These are phyloP conservation scores for Blastobotrys indianensis DNA, from an alignment of 1,139 yeast genomes.

Conservation along the genomic window DNA sequence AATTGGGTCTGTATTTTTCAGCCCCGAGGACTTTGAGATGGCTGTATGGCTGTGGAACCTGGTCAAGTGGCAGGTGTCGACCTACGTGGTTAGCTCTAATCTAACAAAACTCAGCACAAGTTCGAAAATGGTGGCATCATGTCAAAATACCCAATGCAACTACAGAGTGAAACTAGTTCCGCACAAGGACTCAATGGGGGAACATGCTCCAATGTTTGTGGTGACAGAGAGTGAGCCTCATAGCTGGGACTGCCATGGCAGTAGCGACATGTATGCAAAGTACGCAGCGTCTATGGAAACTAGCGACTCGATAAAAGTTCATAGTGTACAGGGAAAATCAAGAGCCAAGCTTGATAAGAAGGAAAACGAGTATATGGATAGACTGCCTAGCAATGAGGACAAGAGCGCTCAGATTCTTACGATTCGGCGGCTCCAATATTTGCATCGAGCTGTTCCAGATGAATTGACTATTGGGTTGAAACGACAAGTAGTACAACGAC, in stretches of 20 bases:
- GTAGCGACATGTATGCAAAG: too few species aligned
- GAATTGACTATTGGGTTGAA: background rate
- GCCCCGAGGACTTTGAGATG: slow-evolving; percentile 4
- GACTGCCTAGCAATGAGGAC: too few species aligned
- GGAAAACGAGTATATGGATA: too few species aligned
- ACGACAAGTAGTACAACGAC: background rate
- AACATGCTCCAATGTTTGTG: slow-evolving; percentile 1
- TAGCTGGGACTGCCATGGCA: background rate
- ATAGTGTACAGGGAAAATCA: too few species aligned
- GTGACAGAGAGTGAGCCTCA: background rate
- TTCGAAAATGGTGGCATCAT: background rate
- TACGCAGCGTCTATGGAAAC: too few species aligned
- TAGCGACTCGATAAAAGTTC: too few species aligned
- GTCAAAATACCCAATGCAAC: background rate
- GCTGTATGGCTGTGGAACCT: slow-evolving; percentile 5
- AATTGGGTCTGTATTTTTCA: background rate
- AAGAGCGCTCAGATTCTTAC: too few species aligned
- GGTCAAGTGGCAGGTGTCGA: background rate
- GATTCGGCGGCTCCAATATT: background rate
- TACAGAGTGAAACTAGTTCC: background rate
- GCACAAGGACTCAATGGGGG: background rate
- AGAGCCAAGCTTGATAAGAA: too few species aligned
- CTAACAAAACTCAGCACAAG: background rate
- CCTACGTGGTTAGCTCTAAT: background rate
- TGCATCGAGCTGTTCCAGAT: slow-evolving; percentile 3